These are phyloP conservation scores for Penicillium ochrochloron DNA, from an alignment of 495 filamentous ascomycete genomes.

Conservation along the genomic window DNA sequence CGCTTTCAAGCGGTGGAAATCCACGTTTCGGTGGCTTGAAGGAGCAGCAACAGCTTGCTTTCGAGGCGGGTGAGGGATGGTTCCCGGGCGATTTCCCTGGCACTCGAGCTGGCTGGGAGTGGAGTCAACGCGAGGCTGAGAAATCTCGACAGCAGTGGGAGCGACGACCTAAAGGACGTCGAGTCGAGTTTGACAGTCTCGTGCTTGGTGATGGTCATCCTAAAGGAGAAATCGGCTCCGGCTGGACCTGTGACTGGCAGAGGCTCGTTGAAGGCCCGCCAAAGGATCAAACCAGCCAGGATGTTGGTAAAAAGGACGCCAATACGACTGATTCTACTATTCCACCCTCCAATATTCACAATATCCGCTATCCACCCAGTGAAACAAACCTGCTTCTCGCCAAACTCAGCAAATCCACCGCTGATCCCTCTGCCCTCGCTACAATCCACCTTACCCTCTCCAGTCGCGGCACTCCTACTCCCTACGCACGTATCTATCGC, in stretches of 20 bases:
- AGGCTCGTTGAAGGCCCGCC: constrained; percentile 50
- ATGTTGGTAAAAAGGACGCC: constrained; percentile 9
- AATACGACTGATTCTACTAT: constrained; percentile 19
- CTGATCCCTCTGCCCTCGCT: constrained; percentile 45
- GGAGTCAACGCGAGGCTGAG: constrained; percentile 69
- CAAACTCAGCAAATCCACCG: constrained; percentile 29
- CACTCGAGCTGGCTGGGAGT: constrained; percentile 76
- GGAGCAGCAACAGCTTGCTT: constrained; percentile 78
- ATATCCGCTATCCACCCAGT: constrained; percentile 28
- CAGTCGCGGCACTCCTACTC: constrained; percentile 60
- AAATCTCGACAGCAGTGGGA: constrained; percentile 72
- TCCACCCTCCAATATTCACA: constrained; percentile 42
- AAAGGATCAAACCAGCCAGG: constrained; percentile 8
- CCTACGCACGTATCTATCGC: constrained; percentile 74
- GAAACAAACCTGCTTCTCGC: constrained; percentile 30
- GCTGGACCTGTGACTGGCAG: constrained; percentile 90
- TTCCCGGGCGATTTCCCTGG: constrained; percentile 91
- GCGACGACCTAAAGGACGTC: constrained; percentile 78
- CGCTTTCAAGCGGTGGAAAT: constrained; percentile 77
- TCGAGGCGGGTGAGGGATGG: constrained; percentile 78
- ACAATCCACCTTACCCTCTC: constrained; percentile 64
- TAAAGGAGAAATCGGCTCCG: constrained; percentile 82
- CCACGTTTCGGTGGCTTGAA: constrained; percentile 82
- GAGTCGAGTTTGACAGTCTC: constrained; percentile 76
- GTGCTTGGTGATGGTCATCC: constrained; percentile 67